Base-by-base conservation (phyloP, 306 rosid genomes). In the Cucurbita maxima region DNA sequence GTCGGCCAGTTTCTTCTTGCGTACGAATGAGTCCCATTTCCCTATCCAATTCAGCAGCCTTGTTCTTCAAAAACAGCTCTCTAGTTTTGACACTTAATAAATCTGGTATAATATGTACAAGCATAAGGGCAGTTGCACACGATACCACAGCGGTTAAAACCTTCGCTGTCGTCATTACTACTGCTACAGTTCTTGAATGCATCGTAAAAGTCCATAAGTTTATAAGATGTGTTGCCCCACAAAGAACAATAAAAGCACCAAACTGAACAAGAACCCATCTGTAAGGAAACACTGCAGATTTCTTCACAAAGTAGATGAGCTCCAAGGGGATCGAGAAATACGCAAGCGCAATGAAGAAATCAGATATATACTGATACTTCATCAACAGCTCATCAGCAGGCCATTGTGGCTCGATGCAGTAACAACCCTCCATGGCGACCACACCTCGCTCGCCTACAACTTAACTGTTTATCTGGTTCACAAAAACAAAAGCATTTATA, bases 261-360 rank as follows among this genome's bases (percentile, higher is more conserved):
- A 94, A 91, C 88, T 94, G 99, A 86, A 91, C 86, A 74, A 94
- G 99, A 81, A 94, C 99, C 99, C 78, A 76, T 76, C 54, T 76
- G 45, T 76, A 76, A 18, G 78, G 78, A 38, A 76, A 76, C 53
- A 76, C 78, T 10, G 78, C 78, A 62, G 73, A 76, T 63, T 76
- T 76, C 73, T 76, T 76, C 50, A 76, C 78, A 15, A 76, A 76
- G 78, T 76, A 76, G 36, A 76, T 76, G 78, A 76, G 78, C 73
- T 76, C 78, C 58, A 76, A 38, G 4, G 78, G 78, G 22, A 76
- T 76, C 6, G 78, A 94, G 83, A 94, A 94, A 84, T 94, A 94
- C 0, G 99, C 99, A 56, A 94, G 79, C 1, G 97, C 99, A 54
- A 76, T 76, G 73, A 76, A 76, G 72, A 76, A 76, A 76, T 76